Base-by-base conservation (phyloP, 768 basidiomycete genomes). In the Serpula lacrymans region DNA sequence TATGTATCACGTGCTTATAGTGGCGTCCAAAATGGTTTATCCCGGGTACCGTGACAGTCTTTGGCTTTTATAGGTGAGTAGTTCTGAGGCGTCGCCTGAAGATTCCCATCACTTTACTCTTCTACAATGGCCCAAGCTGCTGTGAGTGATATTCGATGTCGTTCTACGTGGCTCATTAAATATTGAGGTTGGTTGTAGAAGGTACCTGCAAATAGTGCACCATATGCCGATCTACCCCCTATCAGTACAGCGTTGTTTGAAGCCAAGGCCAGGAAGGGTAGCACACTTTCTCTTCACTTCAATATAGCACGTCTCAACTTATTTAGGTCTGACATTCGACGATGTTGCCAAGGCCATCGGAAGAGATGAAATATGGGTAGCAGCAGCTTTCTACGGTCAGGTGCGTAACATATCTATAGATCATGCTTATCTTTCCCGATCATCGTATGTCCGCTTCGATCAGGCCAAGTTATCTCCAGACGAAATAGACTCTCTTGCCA, bases 361-460 rank as follows among this genome's bases (percentile, higher is more conserved):
- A 17, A 80, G 73, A 56, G 83, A 88, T 55, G 88, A 91, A 53
- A 72, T 90, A 18, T 91, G 86, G 85, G 71, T 89, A 18, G 88
- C 88, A 3, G 78, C 88, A 5, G 79, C 80, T 34, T 86, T 91
- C 62, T 88, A 88, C 50, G 88, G 82, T 6, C 88, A 89, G 68
- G 84, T 84, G 44, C 16, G 64, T 50, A 31, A 20, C 5, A 10
- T 13, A n/a, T n/a, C n/a, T n/a, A n/a, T n/a, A n/a, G n/a, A 33
- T 6, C 31, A 30, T 3, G n/a, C 11, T 46, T 7, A 8, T 39
- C 11, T 25, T 37, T 35, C 2, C 18, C 39, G n/a, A n/a, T n/a
- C 9, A 23, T 10, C n/a, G n/a, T n/a, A 1, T n/a, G 28, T 13
- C 34, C 21, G 13, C 22, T n/a, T 29, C 31, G 18, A 38, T 34